phyloP scores from a whole-genome alignment of 495 filamentous ascomycete species.

The Letharia lupina region DNA sequence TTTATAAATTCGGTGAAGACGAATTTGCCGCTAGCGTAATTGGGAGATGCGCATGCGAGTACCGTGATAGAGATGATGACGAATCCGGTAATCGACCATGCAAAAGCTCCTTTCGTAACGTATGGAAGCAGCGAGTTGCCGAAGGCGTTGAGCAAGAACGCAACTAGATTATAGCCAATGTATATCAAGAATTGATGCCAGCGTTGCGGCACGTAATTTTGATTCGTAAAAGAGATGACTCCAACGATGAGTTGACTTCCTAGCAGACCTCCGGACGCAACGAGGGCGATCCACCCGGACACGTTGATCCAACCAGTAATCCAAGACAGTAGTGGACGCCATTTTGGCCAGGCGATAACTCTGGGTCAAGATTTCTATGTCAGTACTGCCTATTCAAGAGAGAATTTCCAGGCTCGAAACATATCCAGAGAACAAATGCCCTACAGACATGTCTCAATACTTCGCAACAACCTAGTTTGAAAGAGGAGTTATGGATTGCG shows the following conservation, averaged over 20 bases:
- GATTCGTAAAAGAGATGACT: constrained; percentile 36
- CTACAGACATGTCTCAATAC: not conserved
- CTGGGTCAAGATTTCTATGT: not conserved
- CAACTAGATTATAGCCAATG: constrained; percentile 53
- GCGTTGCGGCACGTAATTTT: constrained; percentile 43
- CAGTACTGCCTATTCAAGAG: not conserved
- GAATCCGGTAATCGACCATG: constrained; percentile 61
- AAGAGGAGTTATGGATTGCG: constrained; percentile 25
- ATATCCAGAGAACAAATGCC: not conserved
- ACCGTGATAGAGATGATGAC: constrained; percentile 60
- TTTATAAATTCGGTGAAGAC: constrained; percentile 53
- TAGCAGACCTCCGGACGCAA: constrained; percentile 41
- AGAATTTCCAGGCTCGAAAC: not conserved
- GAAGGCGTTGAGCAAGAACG: constrained; percentile 60
- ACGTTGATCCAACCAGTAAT: constrained; percentile 71
- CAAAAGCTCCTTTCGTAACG: constrained; percentile 55
- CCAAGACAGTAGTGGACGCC: constrained; percentile 57
- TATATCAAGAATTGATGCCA: constrained; percentile 70
- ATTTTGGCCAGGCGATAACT: constrained; percentile 27
- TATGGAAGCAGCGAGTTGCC: constrained; percentile 52
- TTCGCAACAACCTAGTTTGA: not conserved
- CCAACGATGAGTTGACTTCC: constrained; percentile 41
- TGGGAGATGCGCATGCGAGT: constrained; percentile 51
- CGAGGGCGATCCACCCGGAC: constrained; percentile 59
- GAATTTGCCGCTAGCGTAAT: constrained; percentile 50